Base-by-base conservation (phyloP, 192 early-diverging fungal species). In the Chytriomyces confervae region DNA sequence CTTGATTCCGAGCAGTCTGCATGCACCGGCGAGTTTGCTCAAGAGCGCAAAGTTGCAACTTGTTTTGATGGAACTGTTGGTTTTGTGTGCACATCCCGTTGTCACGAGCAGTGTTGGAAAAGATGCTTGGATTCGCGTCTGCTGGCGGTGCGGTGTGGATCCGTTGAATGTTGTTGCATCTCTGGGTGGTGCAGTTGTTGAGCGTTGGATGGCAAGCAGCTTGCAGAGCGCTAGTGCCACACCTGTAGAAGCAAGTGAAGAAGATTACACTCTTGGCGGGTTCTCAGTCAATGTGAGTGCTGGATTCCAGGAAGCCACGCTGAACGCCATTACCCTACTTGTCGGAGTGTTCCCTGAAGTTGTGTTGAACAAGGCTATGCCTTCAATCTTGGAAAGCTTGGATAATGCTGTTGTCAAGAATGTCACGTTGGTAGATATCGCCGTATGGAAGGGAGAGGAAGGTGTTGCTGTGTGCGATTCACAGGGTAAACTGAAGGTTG, bases 101-200 rank as follows among this genome's bases (percentile, higher is more conserved):
- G 61, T 89, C 9, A 84, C 85, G 24, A 85, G 86, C 10, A 87
- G 91, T 57, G 85, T 87, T 57, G 72, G 72, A 24, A 62, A 11
- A 10, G 93, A 96, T 67, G 84, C 92, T 68, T 98, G 96, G 96
- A 91, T 98, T 69, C 82, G 90, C 10, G 86, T 97, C 45, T 89
- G 92, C 72, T 95, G 93, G 84, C 87, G 92, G 13, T 84, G 91
- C 13, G 83, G 87, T n/a, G 81, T 91, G 20, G 88, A 94, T 73
- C 81, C 82, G 13, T 93, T 93, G 24, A 89, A 89, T 10, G 87
- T 91, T 20, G 81, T 93, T 23, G 89, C 88, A 10, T 6, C 7
- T 18, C 49, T 62, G 6, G 79, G 51, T 27, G 45, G 50, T 5
- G 7, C 50, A 1, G 9, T 44, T 36, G 24, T 73, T 24, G 46